Percentiles rank a stretch among this genome's conserved stretches.
Evolutionary conservation across 1,284 basidiomycete species (phyloP).

Genomic region (Fomes fomentarius): DNA sequence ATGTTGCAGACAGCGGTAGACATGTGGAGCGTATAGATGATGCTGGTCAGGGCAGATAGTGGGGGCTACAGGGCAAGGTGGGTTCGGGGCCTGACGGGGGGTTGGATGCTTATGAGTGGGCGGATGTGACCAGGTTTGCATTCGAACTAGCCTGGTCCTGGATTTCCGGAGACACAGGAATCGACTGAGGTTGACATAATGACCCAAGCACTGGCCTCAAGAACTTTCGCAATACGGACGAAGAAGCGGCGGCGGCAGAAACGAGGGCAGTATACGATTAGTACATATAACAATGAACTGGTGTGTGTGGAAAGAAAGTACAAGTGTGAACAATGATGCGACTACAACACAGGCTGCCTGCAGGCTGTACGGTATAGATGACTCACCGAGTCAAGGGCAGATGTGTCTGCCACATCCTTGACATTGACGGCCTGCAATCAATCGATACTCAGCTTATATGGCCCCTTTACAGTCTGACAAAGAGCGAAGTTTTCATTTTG

Average conservation of each 20-base stretch:
- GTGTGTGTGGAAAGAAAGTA: neutral
- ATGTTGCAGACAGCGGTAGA: neutral
- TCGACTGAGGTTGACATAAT: no score
- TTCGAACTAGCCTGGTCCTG: no score
- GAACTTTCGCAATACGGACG: neutral
- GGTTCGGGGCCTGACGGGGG: no score
- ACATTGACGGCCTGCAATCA: slow-evolving; percentile 68
- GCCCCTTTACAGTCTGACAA: slow-evolving; percentile 62
- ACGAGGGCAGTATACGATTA: neutral
- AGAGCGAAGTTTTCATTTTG: no score
- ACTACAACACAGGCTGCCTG: slow-evolving; percentile 20
- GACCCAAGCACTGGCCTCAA: no score
- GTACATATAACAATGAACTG: neutral
- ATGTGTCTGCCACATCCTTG: slow-evolving; percentile 45
- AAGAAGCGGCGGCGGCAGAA: neutral
- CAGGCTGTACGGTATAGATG: neutral
- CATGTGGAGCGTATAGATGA: neutral
- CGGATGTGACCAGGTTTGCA: neutral
- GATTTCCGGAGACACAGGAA: no score
- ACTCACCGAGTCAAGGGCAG: slow-evolving; percentile 43
- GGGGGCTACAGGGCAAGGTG: no score
- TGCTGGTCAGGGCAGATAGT: neutral
- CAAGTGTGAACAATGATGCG: neutral
- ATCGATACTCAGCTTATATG: slow-evolving; percentile 78
- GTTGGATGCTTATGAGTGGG: neutral